A percentile compares a stretch with the other conserved stretches of the same genome.
phyloP scores from a whole-genome alignment of 495 filamentous ascomycete genomes.

The Aspergillus heteromorphus region DNA sequence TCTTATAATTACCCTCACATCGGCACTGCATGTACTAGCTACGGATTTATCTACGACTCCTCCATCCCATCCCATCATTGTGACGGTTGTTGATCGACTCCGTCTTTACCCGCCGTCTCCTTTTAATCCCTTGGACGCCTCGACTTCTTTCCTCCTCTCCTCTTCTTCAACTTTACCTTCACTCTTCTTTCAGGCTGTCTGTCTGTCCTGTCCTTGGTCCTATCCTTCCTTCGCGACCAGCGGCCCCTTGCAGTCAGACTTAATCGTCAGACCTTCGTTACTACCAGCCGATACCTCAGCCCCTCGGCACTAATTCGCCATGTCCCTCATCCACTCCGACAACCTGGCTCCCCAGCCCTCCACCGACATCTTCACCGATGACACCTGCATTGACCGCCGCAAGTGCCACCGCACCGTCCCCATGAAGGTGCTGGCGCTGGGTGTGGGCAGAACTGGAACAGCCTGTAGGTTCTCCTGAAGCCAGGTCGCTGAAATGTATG shows the following conservation, averaged over 20 bases:
- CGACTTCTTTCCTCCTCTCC: slow-evolving; percentile 2
- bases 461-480: slow-evolving; percentile 46
- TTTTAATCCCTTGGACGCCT: slow-evolving; percentile 9
- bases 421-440: slow-evolving; percentile 60
- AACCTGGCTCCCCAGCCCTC: slow-evolving; percentile 41
- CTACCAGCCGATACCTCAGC: background rate
- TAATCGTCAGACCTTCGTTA: slow-evolving; percentile 10
- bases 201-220: slow-evolving; percentile 6
- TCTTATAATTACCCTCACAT: background rate
- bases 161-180: slow-evolving; percentile 11
- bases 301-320: slow-evolving; percentile 15
- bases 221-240: slow-evolving; percentile 25
- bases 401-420: slow-evolving; percentile 59
- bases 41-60: slow-evolving; percentile 7
- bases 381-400: slow-evolving; percentile 58
- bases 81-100: slow-evolving; percentile 9
- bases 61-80: slow-evolving; percentile 1
- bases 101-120: slow-evolving; percentile 8
- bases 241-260: background rate
- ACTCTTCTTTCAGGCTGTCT: slow-evolving; percentile 7
- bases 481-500: background rate
- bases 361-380: slow-evolving; percentile 46
- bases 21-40: background rate
- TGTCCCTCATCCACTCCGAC: slow-evolving; percentile 41
- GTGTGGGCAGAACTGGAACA: slow-evolving; percentile 62